Percentiles rank a stretch among this genome's conserved stretches.
These are phyloP conservation scores for Xerocomellus chrysenteron DNA, from an alignment of 768 basidiomycete genomes.

Conservation along the genomic window DNA sequence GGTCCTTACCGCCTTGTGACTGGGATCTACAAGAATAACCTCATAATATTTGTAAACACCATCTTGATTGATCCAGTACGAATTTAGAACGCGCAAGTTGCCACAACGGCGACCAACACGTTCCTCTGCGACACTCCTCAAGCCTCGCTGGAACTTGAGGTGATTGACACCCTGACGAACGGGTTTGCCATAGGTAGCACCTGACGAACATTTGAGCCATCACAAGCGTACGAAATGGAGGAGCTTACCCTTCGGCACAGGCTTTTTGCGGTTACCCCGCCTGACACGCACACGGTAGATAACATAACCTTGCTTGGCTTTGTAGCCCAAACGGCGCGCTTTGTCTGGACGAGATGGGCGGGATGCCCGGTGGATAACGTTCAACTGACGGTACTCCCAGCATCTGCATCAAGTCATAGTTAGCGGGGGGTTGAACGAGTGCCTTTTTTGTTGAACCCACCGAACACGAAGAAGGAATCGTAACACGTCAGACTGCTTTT, in stretches of 20 bases:
- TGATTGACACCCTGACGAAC: constrained; percentile 99
- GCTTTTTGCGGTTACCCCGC: constrained; percentile 99
- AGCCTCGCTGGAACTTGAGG: constrained; percentile 93
- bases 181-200: constrained; percentile 99
- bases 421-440: background rate
- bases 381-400: constrained; percentile 99
- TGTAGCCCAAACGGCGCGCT: constrained; percentile 97
- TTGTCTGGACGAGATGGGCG: constrained; percentile 99
- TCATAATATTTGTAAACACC: constrained; percentile 99
- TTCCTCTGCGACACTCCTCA: constrained; percentile 95
- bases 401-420: constrained; percentile 49
- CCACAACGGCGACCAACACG: constrained; percentile 96
- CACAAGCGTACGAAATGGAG: background rate
- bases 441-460: constrained; percentile 41
- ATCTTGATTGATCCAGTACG: constrained; percentile 99
- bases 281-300: constrained; percentile 97
- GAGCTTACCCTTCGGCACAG: constrained; percentile 85
- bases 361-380: constrained; percentile 97
- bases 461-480: constrained; percentile 97
- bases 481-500: constrained; percentile 96
- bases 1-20: constrained; percentile 81
- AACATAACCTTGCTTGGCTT: constrained; percentile 99
- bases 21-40: constrained; percentile 96
- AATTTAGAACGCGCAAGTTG: constrained; percentile 94
- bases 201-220: constrained; percentile 35